Percentiles rank a stretch among this genome's conserved stretches.
phyloP scores from a whole-genome alignment of 768 basidiomycete genomes.

The Suillus placidus region DNA sequence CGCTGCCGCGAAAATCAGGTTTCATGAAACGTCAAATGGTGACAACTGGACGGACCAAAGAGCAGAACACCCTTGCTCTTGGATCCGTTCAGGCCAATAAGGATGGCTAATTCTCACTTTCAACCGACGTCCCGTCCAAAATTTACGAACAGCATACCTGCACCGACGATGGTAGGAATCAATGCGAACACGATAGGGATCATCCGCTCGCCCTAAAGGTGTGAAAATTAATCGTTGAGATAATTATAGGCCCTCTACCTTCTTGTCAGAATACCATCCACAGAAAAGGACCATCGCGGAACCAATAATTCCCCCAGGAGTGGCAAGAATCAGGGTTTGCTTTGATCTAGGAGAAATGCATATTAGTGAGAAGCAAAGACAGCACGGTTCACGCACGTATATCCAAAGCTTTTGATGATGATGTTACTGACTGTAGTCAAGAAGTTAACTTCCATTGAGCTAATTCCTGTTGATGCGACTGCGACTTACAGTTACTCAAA shows the following conservation, averaged over 20 bases:
- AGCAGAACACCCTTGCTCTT: slow-evolving; percentile 54
- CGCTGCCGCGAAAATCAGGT: slow-evolving; percentile 33
- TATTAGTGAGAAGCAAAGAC: background rate
- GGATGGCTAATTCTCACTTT: slow-evolving; percentile 38
- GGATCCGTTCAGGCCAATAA: slow-evolving; percentile 55
- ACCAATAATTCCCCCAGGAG: slow-evolving; percentile 56
- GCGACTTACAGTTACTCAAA: slow-evolving; percentile 59
- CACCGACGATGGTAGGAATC: slow-evolving; percentile 59
- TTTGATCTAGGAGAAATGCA: slow-evolving; percentile 44
- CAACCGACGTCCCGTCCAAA: background rate
- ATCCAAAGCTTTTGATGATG: slow-evolving; percentile 65
- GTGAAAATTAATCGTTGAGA: background rate
- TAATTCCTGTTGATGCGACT: slow-evolving; percentile 21
- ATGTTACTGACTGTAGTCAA: slow-evolving; percentile 54
- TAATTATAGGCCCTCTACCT: slow-evolving; percentile 36
- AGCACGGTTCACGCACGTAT: slow-evolving; percentile 46
- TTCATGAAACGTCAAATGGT: background rate
- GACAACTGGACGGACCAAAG: slow-evolving; percentile 45
- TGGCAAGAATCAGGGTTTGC: slow-evolving; percentile 61
- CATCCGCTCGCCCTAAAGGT: slow-evolving; percentile 57
- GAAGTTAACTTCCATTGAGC: slow-evolving; percentile 2
- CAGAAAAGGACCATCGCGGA: slow-evolving; percentile 52
- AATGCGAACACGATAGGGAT: slow-evolving; percentile 59
- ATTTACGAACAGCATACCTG: slow-evolving; percentile 38
- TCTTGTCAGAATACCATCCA: slow-evolving; percentile 69